These are phyloP conservation scores for Rhizophora apiculata DNA, from an alignment of 345 rosid genomes.

Conservation along the genomic window DNA sequence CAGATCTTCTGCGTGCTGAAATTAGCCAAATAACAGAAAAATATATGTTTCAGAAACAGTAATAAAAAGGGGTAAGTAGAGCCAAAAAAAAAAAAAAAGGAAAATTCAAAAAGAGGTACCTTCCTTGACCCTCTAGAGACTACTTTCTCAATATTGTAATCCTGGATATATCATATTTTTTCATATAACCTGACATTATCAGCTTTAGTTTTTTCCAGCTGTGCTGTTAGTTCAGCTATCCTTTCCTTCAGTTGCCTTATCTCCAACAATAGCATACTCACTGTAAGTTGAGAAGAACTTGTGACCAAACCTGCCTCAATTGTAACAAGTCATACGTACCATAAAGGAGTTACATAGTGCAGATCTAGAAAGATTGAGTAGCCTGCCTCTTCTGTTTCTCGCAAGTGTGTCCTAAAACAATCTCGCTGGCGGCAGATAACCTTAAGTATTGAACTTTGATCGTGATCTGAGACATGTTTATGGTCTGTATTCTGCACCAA, in stretches of 20 bases:
- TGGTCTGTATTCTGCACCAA: constrained; percentile 56
- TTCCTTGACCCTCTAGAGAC: constrained; percentile 88
- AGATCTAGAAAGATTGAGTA: not conserved
- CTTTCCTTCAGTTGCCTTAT: constrained; percentile 84
- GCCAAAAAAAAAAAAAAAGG: not conserved
- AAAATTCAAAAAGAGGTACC: constrained; percentile 34
- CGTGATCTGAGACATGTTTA: constrained; percentile 76
- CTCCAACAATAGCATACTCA: constrained; percentile 46
- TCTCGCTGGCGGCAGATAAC: constrained; percentile 95
- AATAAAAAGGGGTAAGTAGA: constrained; percentile 1
- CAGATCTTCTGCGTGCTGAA: constrained; percentile 75
- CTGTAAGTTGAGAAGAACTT: not conserved
- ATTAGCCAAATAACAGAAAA: constrained; percentile 11
- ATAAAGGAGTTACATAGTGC: not conserved
- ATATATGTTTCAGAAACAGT: constrained; percentile 5
- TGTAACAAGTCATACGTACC: constrained; percentile 7
- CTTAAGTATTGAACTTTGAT: constrained; percentile 95
- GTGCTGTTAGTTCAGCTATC: constrained; percentile 60
- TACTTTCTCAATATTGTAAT: constrained; percentile 89
- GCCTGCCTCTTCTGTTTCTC: constrained; percentile 87
- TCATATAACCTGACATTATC: constrained; percentile 95
- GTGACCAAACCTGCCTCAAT: not conserved
- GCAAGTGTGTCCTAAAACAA: constrained; percentile 76
- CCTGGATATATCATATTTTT: constrained; percentile 93
- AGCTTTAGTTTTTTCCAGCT: constrained; percentile 87